These are phyloP conservation scores for Pulicaria dysenterica DNA, from an alignment of 129 eudicot genomes.

Conservation along the genomic window DNA sequence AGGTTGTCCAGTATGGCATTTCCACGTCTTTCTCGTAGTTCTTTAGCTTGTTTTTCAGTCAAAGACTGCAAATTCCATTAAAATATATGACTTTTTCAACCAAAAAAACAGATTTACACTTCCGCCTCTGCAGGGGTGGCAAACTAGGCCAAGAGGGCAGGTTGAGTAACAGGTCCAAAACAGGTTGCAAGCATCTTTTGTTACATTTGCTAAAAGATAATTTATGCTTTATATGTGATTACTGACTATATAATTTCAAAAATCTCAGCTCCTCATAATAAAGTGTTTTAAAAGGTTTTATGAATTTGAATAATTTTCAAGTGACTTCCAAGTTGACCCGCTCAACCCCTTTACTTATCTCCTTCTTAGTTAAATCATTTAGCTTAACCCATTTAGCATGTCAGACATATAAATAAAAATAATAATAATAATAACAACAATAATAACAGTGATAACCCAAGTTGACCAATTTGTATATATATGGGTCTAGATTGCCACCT, in stretches of 20 bases:
- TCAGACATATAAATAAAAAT: neutral
- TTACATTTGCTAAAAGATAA: neutral
- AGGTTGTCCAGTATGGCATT: conserved; percentile 58
- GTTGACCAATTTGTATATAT: conserved; percentile 4
- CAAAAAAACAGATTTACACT: conserved; percentile 9
- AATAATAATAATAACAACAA: neutral
- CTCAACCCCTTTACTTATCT: neutral
- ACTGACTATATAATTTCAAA: neutral
- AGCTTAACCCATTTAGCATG: conserved; percentile 2
- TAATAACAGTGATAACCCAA: neutral
- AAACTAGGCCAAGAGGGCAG: neutral
- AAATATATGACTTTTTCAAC: conserved; percentile 11
- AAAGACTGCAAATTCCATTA: conserved; percentile 54
- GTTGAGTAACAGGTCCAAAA: neutral
- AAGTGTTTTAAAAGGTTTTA: neutral
- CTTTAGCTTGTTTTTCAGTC: conserved; percentile 92
- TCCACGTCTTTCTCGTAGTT: conserved; percentile 69
- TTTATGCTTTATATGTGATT: neutral
- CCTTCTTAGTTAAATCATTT: neutral
- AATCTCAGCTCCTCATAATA: neutral
- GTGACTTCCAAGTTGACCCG: neutral
- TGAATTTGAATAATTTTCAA: neutral
- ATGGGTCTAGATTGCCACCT: conserved; percentile 11
- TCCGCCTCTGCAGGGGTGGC: neutral
- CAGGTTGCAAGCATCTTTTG: neutral